Conservation (phyloP, 352 stramenopile genomes). For the Blastocystis sp. region DNA sequence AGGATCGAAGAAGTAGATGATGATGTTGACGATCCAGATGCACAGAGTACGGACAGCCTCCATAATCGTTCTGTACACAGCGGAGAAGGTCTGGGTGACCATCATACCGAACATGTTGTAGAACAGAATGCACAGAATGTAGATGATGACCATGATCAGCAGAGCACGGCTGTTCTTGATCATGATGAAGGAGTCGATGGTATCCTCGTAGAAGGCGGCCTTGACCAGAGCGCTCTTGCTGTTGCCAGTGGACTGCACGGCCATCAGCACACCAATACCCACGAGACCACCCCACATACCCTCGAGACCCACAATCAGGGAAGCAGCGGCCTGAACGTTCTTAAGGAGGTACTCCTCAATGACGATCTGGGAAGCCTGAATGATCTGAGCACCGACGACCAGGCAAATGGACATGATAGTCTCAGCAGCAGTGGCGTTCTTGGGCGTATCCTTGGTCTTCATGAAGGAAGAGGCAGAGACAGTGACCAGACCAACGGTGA, state of each 20-base stretch:
- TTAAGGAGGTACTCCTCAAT: conserved; percentile 83
- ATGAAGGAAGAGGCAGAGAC: conserved; percentile 71
- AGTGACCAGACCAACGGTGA: conserved; percentile 68
- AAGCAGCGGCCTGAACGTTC: conserved; percentile 76
- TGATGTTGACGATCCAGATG: conserved; percentile 71
- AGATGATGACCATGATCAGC: conserved; percentile 71
- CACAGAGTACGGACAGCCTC: conserved; percentile 71
- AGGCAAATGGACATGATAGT: conserved; percentile 76
- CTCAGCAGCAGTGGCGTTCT: conserved; percentile 42
- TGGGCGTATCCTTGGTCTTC: conserved; percentile 45
- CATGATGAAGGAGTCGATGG: conserved; percentile 66
- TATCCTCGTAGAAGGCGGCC: conserved; percentile 63
- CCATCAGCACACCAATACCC: conserved; percentile 6
- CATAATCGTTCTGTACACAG: conserved; percentile 72
- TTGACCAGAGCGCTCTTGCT: conserved; percentile 48
- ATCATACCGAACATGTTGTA: conserved; percentile 73
- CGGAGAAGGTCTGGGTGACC: conserved; percentile 72
- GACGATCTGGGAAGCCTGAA: conserved; percentile 83
- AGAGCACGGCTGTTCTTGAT: conserved; percentile 41
- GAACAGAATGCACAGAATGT: conserved; percentile 73
- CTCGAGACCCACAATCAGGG: conserved; percentile 79
- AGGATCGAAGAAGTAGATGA: conserved; percentile 70
- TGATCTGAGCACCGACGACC: conserved; percentile 79
- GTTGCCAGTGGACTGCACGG: conserved; percentile 29
- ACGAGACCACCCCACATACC: conserved; percentile 77